Conservation (phyloP, 179 eudicot species). For the Heliamphora ciliata region DNA sequence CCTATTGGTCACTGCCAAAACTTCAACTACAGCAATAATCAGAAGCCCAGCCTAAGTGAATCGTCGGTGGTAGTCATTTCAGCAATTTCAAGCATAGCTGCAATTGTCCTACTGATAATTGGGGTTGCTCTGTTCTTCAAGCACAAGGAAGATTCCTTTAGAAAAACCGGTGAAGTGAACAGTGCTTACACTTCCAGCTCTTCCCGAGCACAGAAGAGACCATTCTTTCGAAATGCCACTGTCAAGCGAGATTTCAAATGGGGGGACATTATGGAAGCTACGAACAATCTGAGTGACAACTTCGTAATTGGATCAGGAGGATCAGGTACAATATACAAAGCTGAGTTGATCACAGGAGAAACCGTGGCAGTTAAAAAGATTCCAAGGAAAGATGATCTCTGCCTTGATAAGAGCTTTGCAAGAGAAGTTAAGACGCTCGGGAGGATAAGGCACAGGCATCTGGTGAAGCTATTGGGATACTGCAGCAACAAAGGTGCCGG, state of each 20-base stretch:
- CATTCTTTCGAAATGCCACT: slow-evolving; percentile 44
- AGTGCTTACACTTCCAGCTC: slow-evolving; percentile 51
- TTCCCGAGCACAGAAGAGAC: slow-evolving; percentile 53
- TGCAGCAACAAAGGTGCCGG: slow-evolving; percentile 54
- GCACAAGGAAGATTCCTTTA: slow-evolving; percentile 35
- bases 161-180: slow-evolving; percentile 35
- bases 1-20: slow-evolving; percentile 52
- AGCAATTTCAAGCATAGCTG: slow-evolving; percentile 49
- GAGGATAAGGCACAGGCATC: slow-evolving; percentile 86
- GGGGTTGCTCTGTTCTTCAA: slow-evolving; percentile 56
- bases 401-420: slow-evolving; percentile 71
- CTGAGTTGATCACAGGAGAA: slow-evolving; percentile 60
- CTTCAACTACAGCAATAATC: slow-evolving; percentile 16
- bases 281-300: slow-evolving; percentile 73
- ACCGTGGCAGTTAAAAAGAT: slow-evolving; percentile 82
- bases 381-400: slow-evolving; percentile 53
- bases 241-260: slow-evolving; percentile 55
- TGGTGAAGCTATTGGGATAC: slow-evolving; percentile 79
- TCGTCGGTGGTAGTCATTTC: slow-evolving; percentile 42
- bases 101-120: slow-evolving; percentile 47
- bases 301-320: slow-evolving; percentile 90
- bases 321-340: slow-evolving; percentile 81
- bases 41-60: slow-evolving; percentile 24
- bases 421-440: slow-evolving; percentile 90
- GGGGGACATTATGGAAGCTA: slow-evolving; percentile 90